These are phyloP conservation scores for Cladorrhinum sp. DNA, from an alignment of 2,329 filamentous ascomycete genomes.

Conservation along the genomic window DNA sequence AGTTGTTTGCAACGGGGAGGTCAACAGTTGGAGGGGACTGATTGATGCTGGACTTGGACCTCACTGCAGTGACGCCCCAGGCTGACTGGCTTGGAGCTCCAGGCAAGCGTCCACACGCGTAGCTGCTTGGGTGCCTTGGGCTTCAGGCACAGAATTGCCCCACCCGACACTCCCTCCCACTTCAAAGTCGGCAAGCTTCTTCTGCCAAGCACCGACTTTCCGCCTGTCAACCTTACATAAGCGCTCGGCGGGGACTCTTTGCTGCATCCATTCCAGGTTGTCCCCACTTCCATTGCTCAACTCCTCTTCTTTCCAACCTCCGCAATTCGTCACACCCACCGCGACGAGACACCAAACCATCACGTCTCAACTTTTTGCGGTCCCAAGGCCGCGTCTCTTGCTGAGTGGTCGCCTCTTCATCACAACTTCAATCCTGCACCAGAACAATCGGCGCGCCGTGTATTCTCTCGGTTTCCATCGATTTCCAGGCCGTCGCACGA, in stretches of 20 bases:
- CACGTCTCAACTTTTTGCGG: not conserved
- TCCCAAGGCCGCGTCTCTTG: not conserved
- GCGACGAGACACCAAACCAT: slow-evolving; percentile 4
- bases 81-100: slow-evolving; percentile 36
- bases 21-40: slow-evolving; percentile 16
- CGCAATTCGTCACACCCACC: slow-evolving; percentile 22
- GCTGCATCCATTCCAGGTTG: not conserved
- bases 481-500: slow-evolving; percentile 1
- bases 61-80: slow-evolving; percentile 17
- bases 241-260: slow-evolving; percentile 11
- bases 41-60: slow-evolving; percentile 22
- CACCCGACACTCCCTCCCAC: no score
- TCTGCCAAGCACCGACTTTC: slow-evolving; percentile 5
- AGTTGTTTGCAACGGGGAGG: slow-evolving; percentile 7
- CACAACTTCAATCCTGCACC: not conserved
- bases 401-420: not conserved
- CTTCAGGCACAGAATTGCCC: slow-evolving; percentile 15
- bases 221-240: slow-evolving; percentile 19
- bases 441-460: not conserved
- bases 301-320: slow-evolving; percentile 29
- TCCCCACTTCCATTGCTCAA: slow-evolving; percentile 24
- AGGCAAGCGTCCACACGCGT: slow-evolving; percentile 41
- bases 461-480: not conserved
- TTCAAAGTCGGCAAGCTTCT: not conserved
- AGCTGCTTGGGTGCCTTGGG: slow-evolving; percentile 25